phyloP scores from a whole-genome alignment of 371 early-diverging fungal genomes.

The Zychaea mexicana region DNA sequence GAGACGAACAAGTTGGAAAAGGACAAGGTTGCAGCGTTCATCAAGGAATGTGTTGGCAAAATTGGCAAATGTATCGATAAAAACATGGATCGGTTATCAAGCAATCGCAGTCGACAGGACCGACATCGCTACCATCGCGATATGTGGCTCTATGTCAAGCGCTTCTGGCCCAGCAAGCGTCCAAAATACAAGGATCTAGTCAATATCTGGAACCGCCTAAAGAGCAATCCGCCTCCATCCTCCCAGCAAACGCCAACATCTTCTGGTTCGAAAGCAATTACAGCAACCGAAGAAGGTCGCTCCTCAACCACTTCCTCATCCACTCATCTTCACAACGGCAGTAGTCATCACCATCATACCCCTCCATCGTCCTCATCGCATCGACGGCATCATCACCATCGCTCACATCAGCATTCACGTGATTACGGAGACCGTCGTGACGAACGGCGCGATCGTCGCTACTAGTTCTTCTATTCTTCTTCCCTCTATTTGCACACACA shows the following conservation, averaged over 20 bases:
- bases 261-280: not conserved
- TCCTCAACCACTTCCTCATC: not conserved
- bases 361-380: constrained; percentile 3
- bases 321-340: not conserved
- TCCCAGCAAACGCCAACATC: not conserved
- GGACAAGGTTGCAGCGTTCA: constrained; percentile 54
- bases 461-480: not conserved
- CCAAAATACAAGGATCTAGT: constrained; percentile 53
- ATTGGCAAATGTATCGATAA: constrained; percentile 67
- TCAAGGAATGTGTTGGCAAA: constrained; percentile 55
- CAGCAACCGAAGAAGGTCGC: not conserved
- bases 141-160: constrained; percentile 65
- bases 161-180: constrained; percentile 59
- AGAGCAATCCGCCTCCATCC: not conserved
- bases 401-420: not conserved
- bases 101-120: constrained; percentile 5
- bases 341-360: not conserved
- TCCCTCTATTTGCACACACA: not conserved
- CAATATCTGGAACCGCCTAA: constrained; percentile 53
- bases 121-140: constrained; percentile 43
- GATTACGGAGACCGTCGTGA: constrained; percentile 12
- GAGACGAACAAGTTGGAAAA: constrained; percentile 48
- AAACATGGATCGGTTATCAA: constrained; percentile 25
- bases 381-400: constrained; percentile 4
- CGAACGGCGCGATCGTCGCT: constrained; percentile 4